These are phyloP conservation scores for Teratosphaeriaceae sp. DNA, from an alignment of 2,329 filamentous ascomycete species.

Conservation along the genomic window DNA sequence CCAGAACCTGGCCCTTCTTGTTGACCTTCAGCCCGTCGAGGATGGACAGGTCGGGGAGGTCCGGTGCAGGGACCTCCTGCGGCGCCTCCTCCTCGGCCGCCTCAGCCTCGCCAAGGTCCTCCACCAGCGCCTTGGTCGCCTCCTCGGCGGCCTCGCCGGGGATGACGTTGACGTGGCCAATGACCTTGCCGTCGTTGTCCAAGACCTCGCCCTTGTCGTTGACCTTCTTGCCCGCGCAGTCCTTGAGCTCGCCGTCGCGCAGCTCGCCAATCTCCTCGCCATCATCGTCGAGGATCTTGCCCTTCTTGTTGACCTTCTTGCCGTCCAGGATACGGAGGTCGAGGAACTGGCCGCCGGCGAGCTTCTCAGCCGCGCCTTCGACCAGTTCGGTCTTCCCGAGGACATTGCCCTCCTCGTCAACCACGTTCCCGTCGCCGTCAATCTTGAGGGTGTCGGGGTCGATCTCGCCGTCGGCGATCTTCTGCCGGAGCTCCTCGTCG, in stretches of 20 bases:
- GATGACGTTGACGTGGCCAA: conserved; percentile 43
- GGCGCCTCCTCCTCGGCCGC: conserved; percentile 8
- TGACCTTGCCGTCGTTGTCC: conserved; percentile 44
- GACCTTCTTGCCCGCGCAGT: conserved; percentile 60
- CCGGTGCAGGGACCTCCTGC: conserved; percentile 17
- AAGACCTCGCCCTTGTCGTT: conserved; percentile 48
- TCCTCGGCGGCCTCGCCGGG: conserved; percentile 46
- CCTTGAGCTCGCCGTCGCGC: conserved; percentile 45
- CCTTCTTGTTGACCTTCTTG: conserved; percentile 53
- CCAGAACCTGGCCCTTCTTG: conserved; percentile 50
- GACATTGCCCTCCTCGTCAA: conserved; percentile 46
- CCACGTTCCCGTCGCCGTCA: conserved; percentile 45
- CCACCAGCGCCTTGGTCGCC: conserved; percentile 43
- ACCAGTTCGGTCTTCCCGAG: conserved; percentile 29
- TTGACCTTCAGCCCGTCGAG: conserved; percentile 51
- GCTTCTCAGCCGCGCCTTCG: conserved; percentile 31
- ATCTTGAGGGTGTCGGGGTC: conserved; percentile 44
- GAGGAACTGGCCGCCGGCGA: conserved; percentile 32
- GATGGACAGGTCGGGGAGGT: conserved; percentile 40
- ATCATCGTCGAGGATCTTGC: conserved; percentile 45
- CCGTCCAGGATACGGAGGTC: conserved; percentile 45
- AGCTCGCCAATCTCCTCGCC: conserved; percentile 47
- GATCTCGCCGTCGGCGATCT: conserved; percentile 32
- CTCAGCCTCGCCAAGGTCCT: conserved; percentile 35
- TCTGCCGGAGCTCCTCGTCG: conserved; percentile 35